phyloP scores from a whole-genome alignment of 202 grass and related monocot species.

The Schoenoplectus triqueter region DNA sequence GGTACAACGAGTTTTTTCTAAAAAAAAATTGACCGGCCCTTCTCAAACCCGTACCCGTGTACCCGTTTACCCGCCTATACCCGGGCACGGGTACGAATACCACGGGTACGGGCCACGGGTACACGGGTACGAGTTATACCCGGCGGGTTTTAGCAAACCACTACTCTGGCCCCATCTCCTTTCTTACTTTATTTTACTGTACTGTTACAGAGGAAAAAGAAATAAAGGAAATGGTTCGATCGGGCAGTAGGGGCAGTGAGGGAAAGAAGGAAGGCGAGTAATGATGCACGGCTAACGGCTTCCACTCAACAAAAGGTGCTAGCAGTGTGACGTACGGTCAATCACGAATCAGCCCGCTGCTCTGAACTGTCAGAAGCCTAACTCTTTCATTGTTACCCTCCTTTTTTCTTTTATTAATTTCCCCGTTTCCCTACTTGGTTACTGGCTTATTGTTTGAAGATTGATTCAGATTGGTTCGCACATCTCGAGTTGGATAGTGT shows the following conservation, averaged over 20 bases:
- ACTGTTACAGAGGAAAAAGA: not conserved
- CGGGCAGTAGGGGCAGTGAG: not conserved
- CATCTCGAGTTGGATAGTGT: not conserved
- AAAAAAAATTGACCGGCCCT: too few species aligned
- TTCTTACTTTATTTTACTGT: not conserved
- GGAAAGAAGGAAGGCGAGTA: not conserved
- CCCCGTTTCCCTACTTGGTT: not conserved
- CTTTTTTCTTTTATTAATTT: not conserved
- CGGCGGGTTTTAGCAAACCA: too few species aligned
- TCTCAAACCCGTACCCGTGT: too few species aligned
- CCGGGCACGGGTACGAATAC: too few species aligned
- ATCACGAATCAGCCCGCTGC: conserved; percentile 7
- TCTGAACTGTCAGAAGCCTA: not conserved
- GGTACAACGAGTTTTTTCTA: too few species aligned
- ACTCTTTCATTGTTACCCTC: not conserved
- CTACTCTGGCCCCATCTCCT: too few species aligned
- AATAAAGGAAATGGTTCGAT: not conserved
- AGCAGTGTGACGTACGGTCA: conserved; percentile 1
- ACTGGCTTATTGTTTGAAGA: not conserved
- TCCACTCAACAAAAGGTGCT: not conserved
- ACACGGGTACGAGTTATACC: too few species aligned
- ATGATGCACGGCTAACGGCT: too few species aligned
- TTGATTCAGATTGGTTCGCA: not conserved
- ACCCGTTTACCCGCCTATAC: too few species aligned
- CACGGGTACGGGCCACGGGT: too few species aligned